Conservation (phyloP, 768 basidiomycete genomes). For the Calocybe indica region DNA sequence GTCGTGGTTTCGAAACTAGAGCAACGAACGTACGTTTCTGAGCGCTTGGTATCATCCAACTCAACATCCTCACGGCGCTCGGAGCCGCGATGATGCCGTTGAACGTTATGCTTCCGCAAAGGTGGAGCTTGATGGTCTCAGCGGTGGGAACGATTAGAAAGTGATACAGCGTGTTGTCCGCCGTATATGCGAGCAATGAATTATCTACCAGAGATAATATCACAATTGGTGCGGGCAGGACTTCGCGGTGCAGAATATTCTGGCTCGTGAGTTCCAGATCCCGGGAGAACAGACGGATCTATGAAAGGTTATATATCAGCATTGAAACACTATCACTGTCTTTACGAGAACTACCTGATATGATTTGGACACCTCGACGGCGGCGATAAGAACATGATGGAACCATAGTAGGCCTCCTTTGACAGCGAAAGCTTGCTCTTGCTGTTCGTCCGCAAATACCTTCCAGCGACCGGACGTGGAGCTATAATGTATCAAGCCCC, state of each 20-base stretch:
- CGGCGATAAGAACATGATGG: slow-evolving; percentile 89
- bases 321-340: neutral
- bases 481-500: slow-evolving; percentile 91
- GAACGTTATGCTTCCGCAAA: slow-evolving; percentile 95
- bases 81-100: slow-evolving; percentile 84
- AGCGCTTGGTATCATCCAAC: slow-evolving; percentile 93
- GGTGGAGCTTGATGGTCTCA: slow-evolving; percentile 77
- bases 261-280: slow-evolving; percentile 82
- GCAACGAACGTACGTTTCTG: slow-evolving; percentile 73
- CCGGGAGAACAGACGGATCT: slow-evolving; percentile 93
- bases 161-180: slow-evolving; percentile 90
- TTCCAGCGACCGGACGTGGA: slow-evolving; percentile 96
- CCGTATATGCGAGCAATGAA: slow-evolving; percentile 88
- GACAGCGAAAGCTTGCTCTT: slow-evolving; percentile 85
- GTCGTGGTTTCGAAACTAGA: neutral
- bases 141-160: slow-evolving; percentile 84
- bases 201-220: slow-evolving; percentile 92
- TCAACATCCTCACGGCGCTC: slow-evolving; percentile 78
- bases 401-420: slow-evolving; percentile 95
- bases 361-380: slow-evolving; percentile 75
- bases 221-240: slow-evolving; percentile 70
- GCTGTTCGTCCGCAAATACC: slow-evolving; percentile 68
- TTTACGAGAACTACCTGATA: slow-evolving; percentile 46
- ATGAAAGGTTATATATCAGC: neutral
- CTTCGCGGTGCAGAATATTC: slow-evolving; percentile 78